Evolutionary conservation across 2,329 filamentous ascomycete species (phyloP), one percentile per base, ranked within the genome.

Genomic region (Alternaria conjuncta): DNA sequence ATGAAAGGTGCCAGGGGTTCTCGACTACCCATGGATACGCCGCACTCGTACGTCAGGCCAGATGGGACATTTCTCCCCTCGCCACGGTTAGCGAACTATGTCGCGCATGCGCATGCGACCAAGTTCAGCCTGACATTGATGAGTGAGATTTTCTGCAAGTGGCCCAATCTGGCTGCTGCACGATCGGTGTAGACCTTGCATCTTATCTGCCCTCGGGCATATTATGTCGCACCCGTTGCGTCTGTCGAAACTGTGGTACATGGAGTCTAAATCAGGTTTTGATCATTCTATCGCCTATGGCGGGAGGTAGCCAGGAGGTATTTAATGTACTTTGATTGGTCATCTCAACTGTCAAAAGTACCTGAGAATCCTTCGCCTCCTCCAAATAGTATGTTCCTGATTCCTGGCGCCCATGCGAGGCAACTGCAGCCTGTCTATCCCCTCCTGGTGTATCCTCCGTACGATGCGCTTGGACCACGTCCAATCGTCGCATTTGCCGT

Each of bases 81-180:
- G 43, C 55, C 60, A 26, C 55, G 32, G 25, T 47, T 20, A 62
- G 47, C 60, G 43, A 55, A 49, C 55, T 41, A 63, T 63, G 55
- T 63, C 50, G 56, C 51, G 60, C 60, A 63, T 62, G 43, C 41
- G 41, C 60, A 49, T 59, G 55, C 26, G 18, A 36, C 13, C 54
- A 50, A 54, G 30, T 49, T 60, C 55, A 55, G 60, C 56, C 60
- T 55, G 50, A 44, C 60, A 21, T 26, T 36, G 55, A 47, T 44
- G 49, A 44, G 49, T 44, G 25, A 60, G 43, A 60, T 50, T n/a
- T 23, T 59, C 55, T 59, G 43, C 55, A 49, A 47, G 55, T 30
- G 26, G 11, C 44, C 60, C 7, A 36, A 41, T 59, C 56, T 55
- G 60, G 56, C 15, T 47, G 26, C n/a, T 30, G 26, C 26, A 26